A percentile compares a stretch with the other conserved stretches of the same genome.
These are phyloP conservation scores for Eucalyptus sp. DNA, from an alignment of 345 rosid species.

Conservation along the genomic window DNA sequence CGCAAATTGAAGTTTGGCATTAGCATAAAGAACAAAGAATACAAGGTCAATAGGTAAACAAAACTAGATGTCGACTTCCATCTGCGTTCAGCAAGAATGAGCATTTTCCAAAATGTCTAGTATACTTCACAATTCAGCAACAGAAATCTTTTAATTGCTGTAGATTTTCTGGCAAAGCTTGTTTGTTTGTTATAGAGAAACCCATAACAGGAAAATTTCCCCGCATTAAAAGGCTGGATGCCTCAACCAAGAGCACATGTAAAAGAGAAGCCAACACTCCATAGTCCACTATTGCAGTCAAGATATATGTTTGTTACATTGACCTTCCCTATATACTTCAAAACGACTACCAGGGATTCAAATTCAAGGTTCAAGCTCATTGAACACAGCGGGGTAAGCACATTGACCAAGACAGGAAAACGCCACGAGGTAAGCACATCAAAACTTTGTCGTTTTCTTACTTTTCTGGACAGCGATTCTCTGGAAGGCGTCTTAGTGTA, in stretches of 20 bases:
- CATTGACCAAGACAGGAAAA: not conserved
- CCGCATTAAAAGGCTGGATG: not conserved
- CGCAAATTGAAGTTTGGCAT: not conserved
- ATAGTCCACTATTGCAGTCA: not conserved
- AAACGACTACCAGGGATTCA: not conserved
- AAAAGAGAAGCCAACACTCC: not conserved
- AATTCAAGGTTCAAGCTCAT: not conserved
- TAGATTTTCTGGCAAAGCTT: not conserved
- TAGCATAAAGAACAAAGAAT: not conserved
- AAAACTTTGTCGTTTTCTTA: not conserved
- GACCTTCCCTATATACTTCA: not conserved
- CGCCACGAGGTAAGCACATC: not conserved
- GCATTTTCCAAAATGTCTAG: not conserved
- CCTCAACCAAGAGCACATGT: not conserved
- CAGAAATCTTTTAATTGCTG: not conserved
- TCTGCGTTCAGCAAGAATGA: not conserved
- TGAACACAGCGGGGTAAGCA: not conserved
- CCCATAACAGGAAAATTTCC: not conserved
- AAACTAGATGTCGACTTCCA: not conserved
- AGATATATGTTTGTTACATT: not conserved
- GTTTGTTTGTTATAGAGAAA: not conserved
- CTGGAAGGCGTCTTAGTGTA: slow-evolving; percentile 98
- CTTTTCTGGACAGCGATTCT: slow-evolving; percentile 52
- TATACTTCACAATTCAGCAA: not conserved
- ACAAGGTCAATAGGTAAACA: not conserved